Base-by-base conservation (phyloP, 495 filamentous ascomycete species). In the Staphylotrichum tortipilum region DNA sequence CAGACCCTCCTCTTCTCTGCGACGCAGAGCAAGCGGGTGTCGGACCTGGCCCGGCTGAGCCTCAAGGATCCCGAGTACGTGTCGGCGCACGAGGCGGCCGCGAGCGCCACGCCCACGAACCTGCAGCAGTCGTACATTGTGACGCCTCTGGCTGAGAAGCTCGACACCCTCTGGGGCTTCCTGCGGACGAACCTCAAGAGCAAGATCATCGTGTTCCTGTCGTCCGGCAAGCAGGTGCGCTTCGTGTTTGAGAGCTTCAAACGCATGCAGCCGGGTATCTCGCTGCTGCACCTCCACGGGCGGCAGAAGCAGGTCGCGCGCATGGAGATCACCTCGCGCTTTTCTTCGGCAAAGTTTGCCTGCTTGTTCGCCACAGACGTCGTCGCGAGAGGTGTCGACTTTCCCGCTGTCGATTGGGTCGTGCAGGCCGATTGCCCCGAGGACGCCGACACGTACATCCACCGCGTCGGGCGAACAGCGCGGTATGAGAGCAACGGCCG, bases 361-460 rank as follows among this genome's bases (percentile, higher is more conserved):
- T 95, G 94, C 57, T 77, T 99, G 1, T 95, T 99, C 59, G 87
- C 91, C 1, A 99, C 92, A 0, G 92, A 98, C 62, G 87, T 98
- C 26, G 88, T 89, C 29, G 92, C 92, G 0, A 78, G 92, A 56
- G 92, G 92, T 46, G 75, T 98, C 8, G 92, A 98, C 63, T 96
- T 98, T 63, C 92, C 92, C 0, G 87, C 89, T 11, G 90, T 98
- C 1, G 92, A 97, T 64, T 98, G 92, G 89, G 92, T 98, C 9
- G 83, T 97, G 38, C 92, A 98, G 60, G 67, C 88, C 23, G 92
- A 98, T 64, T 94, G 88, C 52, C 92, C 92, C 0, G 92, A 98
- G 67, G 92, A 98, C 66, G 85, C 85, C 1, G 92, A 95, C 53
- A 97, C 92, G 0, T 98, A 98, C 54, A 98, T 98, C 54, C 92